phyloP scores from a whole-genome alignment of 148 eudicot genomes.

The Silene uniflora region DNA sequence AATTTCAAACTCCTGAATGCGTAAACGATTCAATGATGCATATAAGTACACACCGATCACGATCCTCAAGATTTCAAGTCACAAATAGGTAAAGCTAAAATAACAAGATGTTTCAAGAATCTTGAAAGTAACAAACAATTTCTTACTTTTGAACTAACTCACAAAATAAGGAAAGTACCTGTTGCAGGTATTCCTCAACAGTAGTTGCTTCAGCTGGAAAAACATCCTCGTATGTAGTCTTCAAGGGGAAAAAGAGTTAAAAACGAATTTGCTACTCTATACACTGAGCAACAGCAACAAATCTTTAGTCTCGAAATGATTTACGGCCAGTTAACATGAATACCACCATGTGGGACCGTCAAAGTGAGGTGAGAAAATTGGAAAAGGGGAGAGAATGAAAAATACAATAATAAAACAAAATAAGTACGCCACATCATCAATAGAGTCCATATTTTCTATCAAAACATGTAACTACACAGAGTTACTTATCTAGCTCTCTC shows the following conservation, averaged over 20 bases:
- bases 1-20: not conserved
- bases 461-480: no score
- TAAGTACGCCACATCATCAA: no score
- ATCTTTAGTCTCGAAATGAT: not conserved
- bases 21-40: not conserved
- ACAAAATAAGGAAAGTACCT: constrained; percentile 41
- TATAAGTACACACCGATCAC: not conserved
- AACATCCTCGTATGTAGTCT: constrained; percentile 96
- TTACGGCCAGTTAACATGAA: not conserved
- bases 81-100: not conserved
- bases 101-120: not conserved
- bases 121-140: not conserved
- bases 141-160: not conserved
- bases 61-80: not conserved
- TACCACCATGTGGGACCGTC: not conserved
- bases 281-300: not conserved
- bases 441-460: no score
- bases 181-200: constrained; percentile 88
- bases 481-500: not conserved
- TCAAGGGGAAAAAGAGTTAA: constrained; percentile 13
- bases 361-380: not conserved
- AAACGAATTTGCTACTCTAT: constrained; percentile 7
- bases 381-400: not conserved
- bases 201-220: constrained; percentile 96
- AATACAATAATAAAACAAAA: no score